Percentiles rank a stretch among this genome's conserved stretches.
These are phyloP conservation scores for Wickerhamomyces strasburgensis DNA, from an alignment of 805 yeast species.

Conservation along the genomic window DNA sequence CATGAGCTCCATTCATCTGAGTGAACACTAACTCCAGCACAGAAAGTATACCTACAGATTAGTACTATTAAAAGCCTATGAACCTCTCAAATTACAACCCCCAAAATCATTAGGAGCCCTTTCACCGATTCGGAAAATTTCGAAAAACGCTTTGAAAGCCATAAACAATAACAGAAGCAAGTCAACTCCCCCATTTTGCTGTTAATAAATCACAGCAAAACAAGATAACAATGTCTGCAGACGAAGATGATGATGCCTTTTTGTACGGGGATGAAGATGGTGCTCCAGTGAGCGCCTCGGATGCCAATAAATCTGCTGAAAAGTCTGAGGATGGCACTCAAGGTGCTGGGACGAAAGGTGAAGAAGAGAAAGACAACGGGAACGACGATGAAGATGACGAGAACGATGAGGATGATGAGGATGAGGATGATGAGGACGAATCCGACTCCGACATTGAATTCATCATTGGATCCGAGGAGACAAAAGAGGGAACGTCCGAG, in stretches of 20 bases:
- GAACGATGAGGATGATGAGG: conserved; percentile 40
- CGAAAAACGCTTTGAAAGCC: too few relatives aligned
- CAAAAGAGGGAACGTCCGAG: conserved; percentile 17
- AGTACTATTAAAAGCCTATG: too few relatives aligned
- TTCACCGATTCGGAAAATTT: too few relatives aligned
- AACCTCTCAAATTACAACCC: too few relatives aligned
- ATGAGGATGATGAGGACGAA: conserved; percentile 45
- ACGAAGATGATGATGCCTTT: conserved; percentile 67
- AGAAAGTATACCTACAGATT: too few relatives aligned
- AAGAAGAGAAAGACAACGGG: conserved; percentile 11
- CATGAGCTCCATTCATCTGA: too few relatives aligned
- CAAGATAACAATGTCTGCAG: conserved; percentile 11
- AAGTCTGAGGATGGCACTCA: conserved; percentile 2
- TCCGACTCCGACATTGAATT: conserved; percentile 74
- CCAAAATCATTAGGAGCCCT: too few relatives aligned
- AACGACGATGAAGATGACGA: conserved; percentile 27
- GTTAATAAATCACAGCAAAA: too few relatives aligned
- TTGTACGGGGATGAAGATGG: conserved; percentile 24
- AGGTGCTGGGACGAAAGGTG: background rate
- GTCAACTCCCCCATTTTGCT: too few relatives aligned
- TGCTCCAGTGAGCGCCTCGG: background rate
- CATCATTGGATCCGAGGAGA: conserved; percentile 51
- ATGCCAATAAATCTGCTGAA: background rate
- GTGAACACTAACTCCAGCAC: too few relatives aligned
- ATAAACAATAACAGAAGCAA: too few relatives aligned